phyloP scores from a whole-genome alignment of 768 basidiomycete species.

The Lactarius hengduanensis region DNA sequence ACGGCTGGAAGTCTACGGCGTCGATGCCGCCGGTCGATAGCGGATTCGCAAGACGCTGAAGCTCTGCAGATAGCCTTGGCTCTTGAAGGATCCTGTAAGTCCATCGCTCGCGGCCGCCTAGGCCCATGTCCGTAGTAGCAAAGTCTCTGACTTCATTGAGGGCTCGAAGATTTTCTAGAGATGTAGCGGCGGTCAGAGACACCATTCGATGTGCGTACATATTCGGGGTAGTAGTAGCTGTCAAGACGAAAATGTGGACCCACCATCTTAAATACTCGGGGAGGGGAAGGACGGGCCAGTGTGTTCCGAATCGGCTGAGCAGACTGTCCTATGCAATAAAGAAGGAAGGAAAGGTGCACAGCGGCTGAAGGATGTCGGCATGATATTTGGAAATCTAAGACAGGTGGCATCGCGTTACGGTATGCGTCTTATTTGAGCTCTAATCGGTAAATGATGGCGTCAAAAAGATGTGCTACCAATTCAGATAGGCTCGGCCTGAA shows the following conservation, averaged over 20 bases:
- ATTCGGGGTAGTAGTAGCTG: slow-evolving; percentile 22
- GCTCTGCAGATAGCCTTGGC: slow-evolving; percentile 40
- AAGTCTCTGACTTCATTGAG: slow-evolving; percentile 55
- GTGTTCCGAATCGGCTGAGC: slow-evolving; percentile 13
- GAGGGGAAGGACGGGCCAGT: not conserved
- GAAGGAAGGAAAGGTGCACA: slow-evolving; percentile 11
- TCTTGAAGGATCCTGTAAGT: slow-evolving; percentile 51
- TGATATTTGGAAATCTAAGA: slow-evolving; percentile 26
- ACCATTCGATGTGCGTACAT: slow-evolving; percentile 36
- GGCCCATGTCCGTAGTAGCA: slow-evolving; percentile 52
- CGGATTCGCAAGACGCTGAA: slow-evolving; percentile 41
- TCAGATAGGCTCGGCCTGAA: slow-evolving; percentile 1
- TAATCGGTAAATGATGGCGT: not conserved
- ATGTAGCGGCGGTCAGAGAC: slow-evolving; percentile 45
- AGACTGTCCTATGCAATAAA: slow-evolving; percentile 9
- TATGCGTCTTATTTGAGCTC: slow-evolving; percentile 14
- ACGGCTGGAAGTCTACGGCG: slow-evolving; percentile 46
- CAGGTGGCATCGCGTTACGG: slow-evolving; percentile 26
- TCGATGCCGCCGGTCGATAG: slow-evolving; percentile 38
- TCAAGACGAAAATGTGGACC: slow-evolving; percentile 5
- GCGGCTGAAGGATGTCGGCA: slow-evolving; percentile 20
- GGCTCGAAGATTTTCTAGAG: slow-evolving; percentile 48
- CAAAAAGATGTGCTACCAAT: not conserved
- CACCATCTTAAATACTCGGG: slow-evolving; percentile 16
- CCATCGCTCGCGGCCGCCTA: slow-evolving; percentile 51